Evolutionary conservation across 768 basidiomycete species (phyloP).

Genomic region (Ramaria sp.): DNA sequence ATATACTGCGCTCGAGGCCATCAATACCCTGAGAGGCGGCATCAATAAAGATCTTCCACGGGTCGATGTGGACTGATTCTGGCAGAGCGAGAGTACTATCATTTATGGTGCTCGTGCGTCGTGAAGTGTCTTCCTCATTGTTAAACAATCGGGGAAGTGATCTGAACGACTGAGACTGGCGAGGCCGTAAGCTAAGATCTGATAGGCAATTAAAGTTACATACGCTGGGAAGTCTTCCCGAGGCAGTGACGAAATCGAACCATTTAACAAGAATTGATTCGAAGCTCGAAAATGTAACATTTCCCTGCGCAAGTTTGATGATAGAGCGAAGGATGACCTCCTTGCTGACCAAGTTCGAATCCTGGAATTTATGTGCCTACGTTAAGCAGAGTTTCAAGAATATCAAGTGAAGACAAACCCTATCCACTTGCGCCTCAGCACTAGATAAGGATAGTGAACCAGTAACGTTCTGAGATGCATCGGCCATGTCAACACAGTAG

Average conservation of each 20-base stretch:
- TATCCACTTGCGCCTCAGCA: background rate
- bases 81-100: conserved; percentile 20
- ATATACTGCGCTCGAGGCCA: conserved; percentile 36
- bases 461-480: conserved; percentile 6
- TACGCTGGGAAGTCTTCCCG: conserved; percentile 30
- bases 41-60: conserved; percentile 40
- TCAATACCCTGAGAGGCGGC: conserved; percentile 30
- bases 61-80: conserved; percentile 27
- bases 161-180: conserved; percentile 18
- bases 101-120: conserved; percentile 27
- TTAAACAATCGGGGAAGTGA: conserved; percentile 49
- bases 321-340: conserved; percentile 32
- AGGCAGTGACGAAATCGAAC: conserved; percentile 35
- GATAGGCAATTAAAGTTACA: conserved; percentile 10
- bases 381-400: background rate
- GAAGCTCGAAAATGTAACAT: conserved; percentile 44
- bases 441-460: background rate
- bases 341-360: background rate
- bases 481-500: conserved; percentile 36
- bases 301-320: conserved; percentile 40
- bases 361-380: background rate
- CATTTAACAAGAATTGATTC: conserved; percentile 49
- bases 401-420: background rate
- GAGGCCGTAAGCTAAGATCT: background rate
- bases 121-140: conserved; percentile 34